Conservation (phyloP, 805 yeast genomes). For the Komagataella pseudopastoris region DNA sequence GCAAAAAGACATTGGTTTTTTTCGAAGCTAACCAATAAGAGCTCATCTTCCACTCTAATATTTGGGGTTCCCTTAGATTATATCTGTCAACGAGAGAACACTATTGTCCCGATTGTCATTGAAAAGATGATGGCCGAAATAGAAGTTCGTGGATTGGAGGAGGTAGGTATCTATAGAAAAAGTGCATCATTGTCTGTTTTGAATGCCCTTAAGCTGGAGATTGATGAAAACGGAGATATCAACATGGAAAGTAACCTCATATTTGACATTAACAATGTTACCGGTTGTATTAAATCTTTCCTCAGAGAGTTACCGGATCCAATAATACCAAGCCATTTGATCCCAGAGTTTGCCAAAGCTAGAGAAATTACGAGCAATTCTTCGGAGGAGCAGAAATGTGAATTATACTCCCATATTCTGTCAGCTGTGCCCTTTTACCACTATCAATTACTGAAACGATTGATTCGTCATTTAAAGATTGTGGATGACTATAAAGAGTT, state of each 20-base stretch:
- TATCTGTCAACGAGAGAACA: conserved; percentile 60
- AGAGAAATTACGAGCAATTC: conserved; percentile 11
- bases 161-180: conserved; percentile 78
- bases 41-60: conserved; percentile 21
- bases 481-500: conserved; percentile 52
- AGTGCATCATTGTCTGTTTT: conserved; percentile 38
- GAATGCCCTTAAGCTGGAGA: conserved; percentile 24
- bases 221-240: conserved; percentile 32
- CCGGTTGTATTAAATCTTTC: conserved; percentile 77
- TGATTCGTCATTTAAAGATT: conserved; percentile 55
- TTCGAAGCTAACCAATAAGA: conserved; percentile 21
- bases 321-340: conserved; percentile 51
- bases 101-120: conserved; percentile 51
- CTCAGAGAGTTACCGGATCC: conserved; percentile 84
- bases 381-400: conserved; percentile 9
- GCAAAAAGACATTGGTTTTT: conserved; percentile 43
- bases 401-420: conserved; percentile 11
- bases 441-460: conserved; percentile 50
- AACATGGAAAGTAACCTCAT: conserved; percentile 26
- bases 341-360: conserved; percentile 38
- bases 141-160: conserved; percentile 79
- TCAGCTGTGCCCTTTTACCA: conserved; percentile 46
- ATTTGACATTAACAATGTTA: conserved; percentile 73
- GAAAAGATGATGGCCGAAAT: conserved; percentile 57
- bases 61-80: conserved; percentile 80